These are phyloP conservation scores for Pueraria montana DNA, from an alignment of 306 rosid genomes.

Conservation along the genomic window DNA sequence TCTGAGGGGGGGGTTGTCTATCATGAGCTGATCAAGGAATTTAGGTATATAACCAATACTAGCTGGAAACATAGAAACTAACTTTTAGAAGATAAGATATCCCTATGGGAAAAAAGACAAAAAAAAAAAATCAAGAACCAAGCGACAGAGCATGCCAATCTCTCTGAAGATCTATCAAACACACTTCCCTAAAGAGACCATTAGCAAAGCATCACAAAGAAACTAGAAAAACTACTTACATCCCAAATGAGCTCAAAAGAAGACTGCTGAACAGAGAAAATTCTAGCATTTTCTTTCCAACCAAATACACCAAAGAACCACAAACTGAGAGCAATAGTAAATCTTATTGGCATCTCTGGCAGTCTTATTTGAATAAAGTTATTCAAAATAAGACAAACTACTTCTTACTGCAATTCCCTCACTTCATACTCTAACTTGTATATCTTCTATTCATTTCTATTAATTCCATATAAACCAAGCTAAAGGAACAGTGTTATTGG, in stretches of 20 bases:
- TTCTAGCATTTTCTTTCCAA: not conserved
- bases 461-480: conserved; percentile 25
- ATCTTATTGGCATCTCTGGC: not conserved
- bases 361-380: not conserved
- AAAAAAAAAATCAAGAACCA: not conserved
- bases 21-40: conserved; percentile 33
- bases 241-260: not conserved
- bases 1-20: too few species aligned
- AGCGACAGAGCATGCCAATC: not conserved
- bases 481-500: not conserved
- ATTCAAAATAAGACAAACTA: conserved; percentile 20
- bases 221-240: not conserved
- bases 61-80: conserved; percentile 30
- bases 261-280: not conserved
- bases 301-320: not conserved
- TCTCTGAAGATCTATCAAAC: not conserved
- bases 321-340: not conserved
- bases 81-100: not conserved
- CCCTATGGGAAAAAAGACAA: not conserved
- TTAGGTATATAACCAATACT: conserved; percentile 12
- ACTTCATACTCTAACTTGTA: not conserved
- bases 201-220: conserved; percentile 2
- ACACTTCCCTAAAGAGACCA: not conserved
- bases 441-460: conserved; percentile 24
- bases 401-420: not conserved